Evolutionary conservation across 805 yeast genomes (phyloP).

Genomic region (Candida corydali): DNA sequence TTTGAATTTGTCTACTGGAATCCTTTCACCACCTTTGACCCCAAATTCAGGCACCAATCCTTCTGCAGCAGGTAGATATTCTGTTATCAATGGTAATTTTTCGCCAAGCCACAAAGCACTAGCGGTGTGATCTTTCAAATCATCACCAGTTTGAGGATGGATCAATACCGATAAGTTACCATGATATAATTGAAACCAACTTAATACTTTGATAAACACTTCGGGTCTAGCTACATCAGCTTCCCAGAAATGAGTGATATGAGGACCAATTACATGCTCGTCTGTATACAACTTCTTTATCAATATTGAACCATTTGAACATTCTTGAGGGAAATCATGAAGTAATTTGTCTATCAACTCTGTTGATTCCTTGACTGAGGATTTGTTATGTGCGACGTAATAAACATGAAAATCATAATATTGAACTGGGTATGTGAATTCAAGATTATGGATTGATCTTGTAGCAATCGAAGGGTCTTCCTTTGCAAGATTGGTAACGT

Average conservation of each 20-base stretch:
- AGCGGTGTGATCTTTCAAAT: constrained; percentile 22
- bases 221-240: constrained; percentile 29
- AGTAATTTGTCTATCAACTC: constrained; percentile 17
- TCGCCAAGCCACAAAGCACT: constrained; percentile 29
- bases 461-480: constrained; percentile 17
- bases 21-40: constrained; percentile 15
- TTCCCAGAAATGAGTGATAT: constrained; percentile 30
- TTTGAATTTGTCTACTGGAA: constrained; percentile 14
- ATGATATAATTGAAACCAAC: constrained; percentile 30
- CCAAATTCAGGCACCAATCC: constrained; percentile 25
- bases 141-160: constrained; percentile 32
- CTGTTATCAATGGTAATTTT: constrained; percentile 15
- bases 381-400: constrained; percentile 19
- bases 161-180: constrained; percentile 27
- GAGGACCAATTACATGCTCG: constrained; percentile 28
- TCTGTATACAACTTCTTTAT: constrained; percentile 22
- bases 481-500: constrained; percentile 18
- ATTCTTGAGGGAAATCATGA: constrained; percentile 20
- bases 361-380: constrained; percentile 18
- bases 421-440: constrained; percentile 21
- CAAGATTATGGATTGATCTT: constrained; percentile 15
- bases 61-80: constrained; percentile 11
- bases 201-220: constrained; percentile 21
- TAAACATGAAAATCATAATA: constrained; percentile 32
- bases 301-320: constrained; percentile 22